Evolutionary conservation across 75 land plant species (phyloP).

Genomic region (Gnetum montanum): DNA sequence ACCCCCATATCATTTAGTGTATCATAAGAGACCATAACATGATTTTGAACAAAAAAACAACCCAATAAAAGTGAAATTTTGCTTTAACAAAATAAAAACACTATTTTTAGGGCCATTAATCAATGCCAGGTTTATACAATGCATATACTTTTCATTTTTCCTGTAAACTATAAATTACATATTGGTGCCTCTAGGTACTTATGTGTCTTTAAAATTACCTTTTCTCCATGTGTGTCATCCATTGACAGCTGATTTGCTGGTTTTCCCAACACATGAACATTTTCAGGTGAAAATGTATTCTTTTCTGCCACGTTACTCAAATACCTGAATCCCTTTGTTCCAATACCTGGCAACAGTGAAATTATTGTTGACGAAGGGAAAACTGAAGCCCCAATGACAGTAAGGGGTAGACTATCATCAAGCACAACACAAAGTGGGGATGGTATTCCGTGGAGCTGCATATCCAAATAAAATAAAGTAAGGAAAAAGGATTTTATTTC

Average conservation of each 20-base stretch:
- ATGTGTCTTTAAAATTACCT: too few relatives aligned
- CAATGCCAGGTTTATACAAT: neutral
- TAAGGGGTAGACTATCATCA: constrained; percentile 3
- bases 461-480: neutral
- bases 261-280: neutral
- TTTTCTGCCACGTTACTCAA: neutral
- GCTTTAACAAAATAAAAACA: neutral
- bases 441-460: constrained; percentile 1
- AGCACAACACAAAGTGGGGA: neutral
- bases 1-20: too few relatives aligned
- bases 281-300: neutral
- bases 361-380: neutral
- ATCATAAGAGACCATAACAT: too few relatives aligned
- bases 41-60: constrained; percentile 19
- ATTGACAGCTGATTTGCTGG: constrained; percentile 1
- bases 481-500: neutral
- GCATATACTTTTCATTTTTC: neutral
- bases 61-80: neutral
- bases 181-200: too few relatives aligned
- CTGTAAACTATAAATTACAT: neutral
- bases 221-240: neutral
- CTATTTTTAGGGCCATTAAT: neutral
- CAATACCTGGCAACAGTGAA: constrained; percentile 1
- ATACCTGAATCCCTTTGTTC: constrained; percentile 1
- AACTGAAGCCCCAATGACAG: neutral